A percentile compares a stretch with the other conserved stretches of the same genome.
Conservation (phyloP, 768 basidiomycete genomes). For the Termitomyces eurrhizus region DNA sequence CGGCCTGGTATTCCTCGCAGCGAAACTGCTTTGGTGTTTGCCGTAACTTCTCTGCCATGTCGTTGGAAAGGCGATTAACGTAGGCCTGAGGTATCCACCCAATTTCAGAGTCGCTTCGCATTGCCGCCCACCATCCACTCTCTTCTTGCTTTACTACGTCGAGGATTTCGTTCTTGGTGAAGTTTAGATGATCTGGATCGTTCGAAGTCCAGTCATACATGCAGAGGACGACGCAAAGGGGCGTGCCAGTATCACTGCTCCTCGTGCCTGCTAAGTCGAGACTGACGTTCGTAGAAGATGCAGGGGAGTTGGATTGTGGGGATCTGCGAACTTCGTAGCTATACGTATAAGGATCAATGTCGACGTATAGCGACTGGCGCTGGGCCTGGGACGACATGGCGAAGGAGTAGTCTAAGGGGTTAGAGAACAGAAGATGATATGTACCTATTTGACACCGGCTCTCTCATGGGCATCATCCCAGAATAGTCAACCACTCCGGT, state of each 20-base stretch:
- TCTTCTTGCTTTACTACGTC: conserved; percentile 64
- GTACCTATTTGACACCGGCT: conserved; percentile 1
- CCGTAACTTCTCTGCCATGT: conserved; percentile 46
- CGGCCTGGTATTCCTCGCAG: conserved; percentile 44
- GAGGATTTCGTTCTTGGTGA: conserved; percentile 64
- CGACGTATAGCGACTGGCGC: conserved; percentile 38
- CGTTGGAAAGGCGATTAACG: conserved; percentile 50
- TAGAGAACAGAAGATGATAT: not conserved
- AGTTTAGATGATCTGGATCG: conserved; percentile 59
- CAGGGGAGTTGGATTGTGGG: conserved; percentile 29
- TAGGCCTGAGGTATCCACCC: conserved; percentile 80
- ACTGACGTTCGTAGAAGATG: conserved; percentile 30
- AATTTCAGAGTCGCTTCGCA: conserved; percentile 46
- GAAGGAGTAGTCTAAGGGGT: not conserved
- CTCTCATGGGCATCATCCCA: conserved; percentile 5
- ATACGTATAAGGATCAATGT: conserved; percentile 33
- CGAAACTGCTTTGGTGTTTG: conserved; percentile 42
- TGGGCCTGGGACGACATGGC: conserved; percentile 24
- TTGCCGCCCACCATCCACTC: conserved; percentile 82
- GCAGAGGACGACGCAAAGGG: conserved; percentile 55
- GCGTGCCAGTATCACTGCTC: conserved; percentile 23
- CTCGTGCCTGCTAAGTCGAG: conserved; percentile 25
- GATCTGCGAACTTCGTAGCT: conserved; percentile 25
- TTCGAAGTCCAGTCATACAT: conserved; percentile 63
- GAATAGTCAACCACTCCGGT: conserved; percentile 2